Evolutionary conservation across 768 basidiomycete genomes (phyloP).

Genomic region (Boletellus ananiceps): DNA sequence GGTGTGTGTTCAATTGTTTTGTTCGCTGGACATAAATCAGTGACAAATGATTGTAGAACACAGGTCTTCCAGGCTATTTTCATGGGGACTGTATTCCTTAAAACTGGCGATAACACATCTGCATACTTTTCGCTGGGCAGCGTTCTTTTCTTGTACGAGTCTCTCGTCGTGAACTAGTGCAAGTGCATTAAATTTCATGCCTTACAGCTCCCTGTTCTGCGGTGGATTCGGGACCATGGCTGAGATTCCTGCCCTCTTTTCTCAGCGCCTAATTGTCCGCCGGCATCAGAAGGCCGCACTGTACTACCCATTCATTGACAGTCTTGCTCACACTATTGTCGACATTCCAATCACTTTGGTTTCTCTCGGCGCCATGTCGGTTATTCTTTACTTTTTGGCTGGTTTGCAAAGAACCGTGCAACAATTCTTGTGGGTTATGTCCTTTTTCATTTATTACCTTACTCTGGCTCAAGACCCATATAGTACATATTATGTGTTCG

Average conservation of each 20-base stretch:
- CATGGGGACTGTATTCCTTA: slow-evolving; percentile 39
- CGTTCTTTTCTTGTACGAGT: slow-evolving; percentile 65
- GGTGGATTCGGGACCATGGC: slow-evolving; percentile 50
- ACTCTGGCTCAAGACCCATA: slow-evolving; percentile 35
- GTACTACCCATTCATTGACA: slow-evolving; percentile 47
- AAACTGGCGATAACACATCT: slow-evolving; percentile 31
- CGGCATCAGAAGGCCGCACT: slow-evolving; percentile 43
- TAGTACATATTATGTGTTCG: slow-evolving; percentile 54
- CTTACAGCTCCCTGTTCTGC: slow-evolving; percentile 45
- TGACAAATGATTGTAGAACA: slow-evolving; percentile 32
- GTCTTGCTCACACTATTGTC: slow-evolving; percentile 40
- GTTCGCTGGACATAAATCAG: not conserved
- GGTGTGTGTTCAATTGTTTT: slow-evolving; percentile 26
- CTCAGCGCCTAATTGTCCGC: slow-evolving; percentile 40
- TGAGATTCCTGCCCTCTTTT: slow-evolving; percentile 44
- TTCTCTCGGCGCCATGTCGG: slow-evolving; percentile 6
- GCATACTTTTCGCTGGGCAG: slow-evolving; percentile 58
- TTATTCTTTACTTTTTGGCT: slow-evolving; percentile 18
- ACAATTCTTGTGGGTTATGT: slow-evolving; percentile 18
- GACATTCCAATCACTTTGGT: slow-evolving; percentile 40
- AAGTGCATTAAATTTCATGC: slow-evolving; percentile 7
- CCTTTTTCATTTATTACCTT: slow-evolving; percentile 12
- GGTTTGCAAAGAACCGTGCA: slow-evolving; percentile 14
- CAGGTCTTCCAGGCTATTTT: slow-evolving; percentile 19
- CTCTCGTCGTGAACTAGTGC: not conserved